Conservation (phyloP, 139 green algal species). For the Chlamydomonas asymmetrica region DNA sequence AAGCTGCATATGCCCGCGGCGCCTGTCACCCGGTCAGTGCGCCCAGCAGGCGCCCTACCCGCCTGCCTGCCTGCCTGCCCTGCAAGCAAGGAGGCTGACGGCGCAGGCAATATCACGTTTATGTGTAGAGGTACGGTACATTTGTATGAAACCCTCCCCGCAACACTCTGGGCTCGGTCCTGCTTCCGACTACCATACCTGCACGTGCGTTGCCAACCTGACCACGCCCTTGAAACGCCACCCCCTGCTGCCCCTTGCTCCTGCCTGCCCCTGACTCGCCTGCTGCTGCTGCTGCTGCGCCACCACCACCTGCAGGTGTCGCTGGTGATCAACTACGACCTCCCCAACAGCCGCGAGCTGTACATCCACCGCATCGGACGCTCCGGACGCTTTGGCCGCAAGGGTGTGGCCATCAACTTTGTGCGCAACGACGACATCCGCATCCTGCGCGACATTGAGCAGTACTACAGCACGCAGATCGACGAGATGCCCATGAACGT, state of each 20-base stretch:
- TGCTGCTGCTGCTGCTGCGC: background rate
- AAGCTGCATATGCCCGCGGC: too few relatives aligned
- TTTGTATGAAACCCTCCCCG: too few relatives aligned
- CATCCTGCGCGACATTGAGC: conserved; percentile 96
- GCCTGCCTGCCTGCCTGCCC: too few relatives aligned
- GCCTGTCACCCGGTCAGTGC: too few relatives aligned
- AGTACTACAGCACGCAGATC: conserved; percentile 87
- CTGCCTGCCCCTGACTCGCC: background rate
- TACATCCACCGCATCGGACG: conserved; percentile 99
- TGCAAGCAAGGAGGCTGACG: too few relatives aligned
- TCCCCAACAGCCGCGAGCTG: conserved; percentile 96
- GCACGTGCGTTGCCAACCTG: too few relatives aligned
- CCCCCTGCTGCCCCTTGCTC: background rate
- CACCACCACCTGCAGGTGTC: conserved; percentile 74
- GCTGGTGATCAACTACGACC: conserved; percentile 99
- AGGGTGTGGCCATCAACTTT: conserved; percentile 99
- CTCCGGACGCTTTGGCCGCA: conserved; percentile 90
- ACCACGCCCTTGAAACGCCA: background rate
- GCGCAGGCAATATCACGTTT: too few relatives aligned
- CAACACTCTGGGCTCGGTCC: too few relatives aligned
- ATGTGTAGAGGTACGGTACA: too few relatives aligned
- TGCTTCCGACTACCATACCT: too few relatives aligned
- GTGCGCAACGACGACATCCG: conserved; percentile 94
- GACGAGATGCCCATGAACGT: conserved; percentile 89
- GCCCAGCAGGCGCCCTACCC: too few relatives aligned